These are phyloP conservation scores for Dothiorella sarmentorum DNA, from an alignment of 2,329 filamentous ascomycete genomes.

Conservation along the genomic window DNA sequence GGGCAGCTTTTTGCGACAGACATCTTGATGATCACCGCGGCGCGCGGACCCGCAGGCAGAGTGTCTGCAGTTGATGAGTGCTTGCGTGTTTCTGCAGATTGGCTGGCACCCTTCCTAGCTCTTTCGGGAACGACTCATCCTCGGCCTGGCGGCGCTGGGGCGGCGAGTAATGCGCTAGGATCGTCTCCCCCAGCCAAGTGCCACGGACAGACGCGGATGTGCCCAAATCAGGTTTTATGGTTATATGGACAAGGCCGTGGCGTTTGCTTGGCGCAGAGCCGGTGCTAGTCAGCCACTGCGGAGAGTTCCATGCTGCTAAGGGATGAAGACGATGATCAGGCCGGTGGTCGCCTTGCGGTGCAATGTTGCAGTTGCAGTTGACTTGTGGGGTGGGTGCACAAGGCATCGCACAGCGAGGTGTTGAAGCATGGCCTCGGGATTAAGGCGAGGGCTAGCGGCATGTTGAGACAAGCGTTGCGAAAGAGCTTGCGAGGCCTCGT, in stretches of 20 bases:
- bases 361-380: constrained; percentile 9
- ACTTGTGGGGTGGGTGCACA: not conserved
- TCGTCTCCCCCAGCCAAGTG: not conserved
- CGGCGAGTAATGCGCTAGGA: constrained; percentile 13
- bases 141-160: not conserved
- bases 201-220: constrained; percentile 1
- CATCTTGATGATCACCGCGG: not conserved
- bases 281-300: not conserved
- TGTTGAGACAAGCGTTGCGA: constrained; percentile 17
- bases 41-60: not conserved
- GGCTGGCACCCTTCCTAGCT: not conserved
- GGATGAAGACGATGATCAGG: not conserved
- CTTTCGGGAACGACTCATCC: not conserved
- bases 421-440: too few relatives aligned
- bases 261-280: not conserved
- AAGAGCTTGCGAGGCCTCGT: constrained; percentile 14
- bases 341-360: constrained; percentile 2
- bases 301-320: not conserved
- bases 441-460: not conserved
- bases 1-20: too few relatives aligned
- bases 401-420: too few relatives aligned
- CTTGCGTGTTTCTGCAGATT: not conserved
- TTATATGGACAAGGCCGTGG: constrained; percentile 9
- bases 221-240: constrained; percentile 9
- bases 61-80: not conserved